A percentile compares a stretch with the other conserved stretches of the same genome.
These are phyloP conservation scores for Babesia divergens DNA, from an alignment of 169 alveolate species.

Conservation along the genomic window DNA sequence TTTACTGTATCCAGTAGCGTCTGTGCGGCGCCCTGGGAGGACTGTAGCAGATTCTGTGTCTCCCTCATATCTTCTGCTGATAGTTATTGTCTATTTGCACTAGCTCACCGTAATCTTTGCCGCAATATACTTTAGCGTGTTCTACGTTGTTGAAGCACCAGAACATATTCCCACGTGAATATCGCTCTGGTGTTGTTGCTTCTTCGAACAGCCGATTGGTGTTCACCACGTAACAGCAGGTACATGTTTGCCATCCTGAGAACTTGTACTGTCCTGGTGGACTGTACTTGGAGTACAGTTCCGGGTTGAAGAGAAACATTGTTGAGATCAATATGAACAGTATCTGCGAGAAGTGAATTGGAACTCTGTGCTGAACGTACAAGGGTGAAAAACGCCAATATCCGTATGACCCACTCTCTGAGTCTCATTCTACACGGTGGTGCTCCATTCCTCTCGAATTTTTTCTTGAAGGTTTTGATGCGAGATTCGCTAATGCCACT, in stretches of 20 bases:
- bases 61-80: background rate
- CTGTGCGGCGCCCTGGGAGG: conserved; percentile 23
- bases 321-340: background rate
- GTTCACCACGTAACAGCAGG: conserved; percentile 59
- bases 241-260: conserved; percentile 66
- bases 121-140: conserved; percentile 30
- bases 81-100: background rate
- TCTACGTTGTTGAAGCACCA: conserved; percentile 44
- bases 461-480: conserved; percentile 47
- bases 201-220: background rate
- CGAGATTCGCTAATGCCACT: conserved; percentile 18
- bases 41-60: background rate
- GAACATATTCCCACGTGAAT: background rate
- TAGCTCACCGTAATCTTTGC: conserved; percentile 21
- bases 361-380: conserved; percentile 3
- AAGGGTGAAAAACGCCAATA: conserved; percentile 32
- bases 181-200: background rate
- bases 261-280: conserved; percentile 72
- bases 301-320: conserved; percentile 50
- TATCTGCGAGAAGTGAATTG: background rate
- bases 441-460: conserved; percentile 61
- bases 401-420: conserved; percentile 68
- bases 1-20: background rate
- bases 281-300: conserved; percentile 52
- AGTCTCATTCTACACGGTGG: conserved; percentile 69